Percentiles rank a stretch among this genome's conserved stretches.
These are phyloP conservation scores for Taxillus chinensis DNA, from an alignment of 164 flowering plant species.

Conservation along the genomic window DNA sequence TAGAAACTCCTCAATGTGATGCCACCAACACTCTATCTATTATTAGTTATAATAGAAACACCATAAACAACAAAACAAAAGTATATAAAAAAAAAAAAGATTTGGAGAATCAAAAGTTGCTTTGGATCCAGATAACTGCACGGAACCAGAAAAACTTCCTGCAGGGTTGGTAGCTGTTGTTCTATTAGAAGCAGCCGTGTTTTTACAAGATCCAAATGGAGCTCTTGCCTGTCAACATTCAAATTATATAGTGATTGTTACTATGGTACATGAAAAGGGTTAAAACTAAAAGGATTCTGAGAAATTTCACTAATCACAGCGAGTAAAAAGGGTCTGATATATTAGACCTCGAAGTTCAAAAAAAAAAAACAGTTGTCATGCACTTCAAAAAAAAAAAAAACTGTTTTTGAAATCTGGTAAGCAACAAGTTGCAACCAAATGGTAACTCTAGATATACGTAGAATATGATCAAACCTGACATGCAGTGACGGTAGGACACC, in stretches of 20 bases:
- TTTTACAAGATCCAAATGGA: slow-evolving; percentile 71
- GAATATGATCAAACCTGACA: slow-evolving; percentile 53
- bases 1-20: slow-evolving; percentile 11
- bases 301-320: neutral
- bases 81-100: slow-evolving; percentile 13
- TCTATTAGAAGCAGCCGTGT: slow-evolving; percentile 22
- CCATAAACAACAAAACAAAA: slow-evolving; percentile 17
- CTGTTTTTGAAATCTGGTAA: neutral
- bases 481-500: slow-evolving; percentile 59
- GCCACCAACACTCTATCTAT: neutral
- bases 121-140: slow-evolving; percentile 59
- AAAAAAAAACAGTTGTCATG: neutral
- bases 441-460: neutral
- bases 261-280: neutral
- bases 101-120: slow-evolving; percentile 21
- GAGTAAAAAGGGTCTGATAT: neutral
- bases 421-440: neutral
- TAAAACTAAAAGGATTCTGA: neutral
- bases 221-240: slow-evolving; percentile 63
- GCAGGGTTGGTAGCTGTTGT: slow-evolving; percentile 22
- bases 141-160: slow-evolving; percentile 68
- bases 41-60: slow-evolving; percentile 14
- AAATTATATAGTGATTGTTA: slow-evolving; percentile 2
- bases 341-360: neutral
- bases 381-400: neutral